Evolutionary conservation across 768 basidiomycete genomes (phyloP), one percentile per base, ranked within the genome.

Genomic region (Omphalotus guepiniiformis): DNA sequence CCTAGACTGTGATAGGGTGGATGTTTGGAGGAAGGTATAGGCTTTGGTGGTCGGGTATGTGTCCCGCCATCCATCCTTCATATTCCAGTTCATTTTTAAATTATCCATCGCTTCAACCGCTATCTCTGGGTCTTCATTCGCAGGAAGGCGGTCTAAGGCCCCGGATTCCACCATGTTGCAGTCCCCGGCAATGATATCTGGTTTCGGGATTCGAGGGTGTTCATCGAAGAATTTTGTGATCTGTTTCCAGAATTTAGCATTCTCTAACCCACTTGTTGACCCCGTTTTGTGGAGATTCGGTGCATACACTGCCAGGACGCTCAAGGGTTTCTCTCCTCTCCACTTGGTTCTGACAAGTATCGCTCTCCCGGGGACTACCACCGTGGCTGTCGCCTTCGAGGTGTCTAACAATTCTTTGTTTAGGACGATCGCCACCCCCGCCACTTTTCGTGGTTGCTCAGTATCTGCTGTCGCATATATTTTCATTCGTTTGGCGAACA

Each of bases 91-190:
- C 0, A n/a, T 12, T 48, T 63, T 66, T 0, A 71, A 47, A 0
- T 53, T 37, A 1, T 48, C 45, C 12, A 36, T n/a, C 4, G 35
- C 35, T 16, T 36, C 35, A 6, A 36, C 35, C 4, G 35, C 35
- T 6, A 51, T 18, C 30, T 38, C 25, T 43, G 29, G 67, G 66
- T 49, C 46, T 52, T 27, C 37, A 2, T 56, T 44, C 29, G 55
- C 61, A 12, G 58, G 45, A 0, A 30, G 16, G 6, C 67, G 7
- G 45, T 76, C 74, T 0, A 74, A 46, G 0, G n/a, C n/a, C n/a
- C 51, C n/a, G 1, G 71, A 66, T 45, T 76, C 71, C 0, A 67
- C 64, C 1, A 75, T 26, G 51, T 78, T 76, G 34, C 68, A 68
- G 49, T 78, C 72, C 0, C 73, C 72, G 0, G 66, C 26, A 39